Evolutionary conservation across 148 eudicot genomes (phyloP).

Genomic region (Heliosperma pusillum): DNA sequence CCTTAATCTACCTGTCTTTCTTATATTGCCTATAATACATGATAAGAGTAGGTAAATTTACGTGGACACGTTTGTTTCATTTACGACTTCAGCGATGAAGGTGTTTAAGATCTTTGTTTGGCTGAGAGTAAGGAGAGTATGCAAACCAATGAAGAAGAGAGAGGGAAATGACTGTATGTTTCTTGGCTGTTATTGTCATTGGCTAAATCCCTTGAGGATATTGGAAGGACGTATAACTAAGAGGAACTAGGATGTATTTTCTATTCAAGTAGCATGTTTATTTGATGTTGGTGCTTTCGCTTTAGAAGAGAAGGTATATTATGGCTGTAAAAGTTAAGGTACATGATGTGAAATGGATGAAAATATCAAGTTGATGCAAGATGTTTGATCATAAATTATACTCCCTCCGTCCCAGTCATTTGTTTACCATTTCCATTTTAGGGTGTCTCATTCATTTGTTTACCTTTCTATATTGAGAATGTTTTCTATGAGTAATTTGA

Average conservation of each 20-base stretch:
- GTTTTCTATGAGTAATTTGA: no score
- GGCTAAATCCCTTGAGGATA: neutral
- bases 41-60: neutral
- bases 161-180: neutral
- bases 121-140: neutral
- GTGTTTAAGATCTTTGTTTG: neutral
- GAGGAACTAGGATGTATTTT: neutral
- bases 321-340: neutral
- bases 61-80: neutral
- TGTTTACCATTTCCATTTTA: no score
- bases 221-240: neutral
- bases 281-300: neutral
- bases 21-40: neutral
- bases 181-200: neutral
- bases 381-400: neutral
- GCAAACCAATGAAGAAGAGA: neutral
- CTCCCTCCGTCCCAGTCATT: no score
- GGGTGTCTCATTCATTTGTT: no score
- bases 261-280: neutral
- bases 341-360: neutral
- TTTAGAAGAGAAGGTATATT: neutral
- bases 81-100: neutral
- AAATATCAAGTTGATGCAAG: neutral
- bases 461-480: no score
- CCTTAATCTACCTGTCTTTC: neutral